Base-by-base conservation (phyloP, 2,329 filamentous ascomycete species). In the Proliferodiscus dingleyae region DNA sequence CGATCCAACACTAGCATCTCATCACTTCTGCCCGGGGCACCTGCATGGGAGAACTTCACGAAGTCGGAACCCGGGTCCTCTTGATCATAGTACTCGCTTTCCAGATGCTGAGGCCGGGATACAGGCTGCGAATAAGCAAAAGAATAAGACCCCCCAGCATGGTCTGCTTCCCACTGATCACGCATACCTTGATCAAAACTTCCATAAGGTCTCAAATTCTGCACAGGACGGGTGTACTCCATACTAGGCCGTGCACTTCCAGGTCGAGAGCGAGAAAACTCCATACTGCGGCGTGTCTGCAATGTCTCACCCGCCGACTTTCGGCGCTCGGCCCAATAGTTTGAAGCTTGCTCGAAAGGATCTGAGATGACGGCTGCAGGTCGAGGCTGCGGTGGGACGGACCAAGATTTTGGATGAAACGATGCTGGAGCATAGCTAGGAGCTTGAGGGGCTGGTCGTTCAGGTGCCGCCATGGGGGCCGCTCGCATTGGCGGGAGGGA, bases 1-100 rank as follows among this genome's bases (percentile, higher is more conserved):
- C 52, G 49, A 46, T 61, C 57, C 3, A 59, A 36, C 9, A 56
- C 47, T 3, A 59, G 42, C 52, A 61, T 58, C 8, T 58, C 54
- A 2, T 43, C 39, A n/a, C n/a, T n/a, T n/a, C n/a, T n/a, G 13
- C 16, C 29, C 29, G 29, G 29, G 29, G 16, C 16, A 32, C 16
- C 5, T 15, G 29, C 13, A 32, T 49, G 30, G 3, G 51, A 40
- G 8, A 54, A 23, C n/a, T n/a, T n/a, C n/a, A n/a, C n/a, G n/a
- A n/a, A n/a, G 9, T 38, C 36, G 5, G 28, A 4, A 32, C 33
- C 23, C 13, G 10, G 5, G 7, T 42, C 29, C 7, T 28, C 18
- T 16, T 42, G 40, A 22, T 41, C 32, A 4, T 53, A 43, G 29
- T 41, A 40, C 18, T 43, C 36, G 4, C 16, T 34, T 10, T 49